Conservation (phyloP, 202 grass and related monocot species). For the Setaria italica region DNA sequence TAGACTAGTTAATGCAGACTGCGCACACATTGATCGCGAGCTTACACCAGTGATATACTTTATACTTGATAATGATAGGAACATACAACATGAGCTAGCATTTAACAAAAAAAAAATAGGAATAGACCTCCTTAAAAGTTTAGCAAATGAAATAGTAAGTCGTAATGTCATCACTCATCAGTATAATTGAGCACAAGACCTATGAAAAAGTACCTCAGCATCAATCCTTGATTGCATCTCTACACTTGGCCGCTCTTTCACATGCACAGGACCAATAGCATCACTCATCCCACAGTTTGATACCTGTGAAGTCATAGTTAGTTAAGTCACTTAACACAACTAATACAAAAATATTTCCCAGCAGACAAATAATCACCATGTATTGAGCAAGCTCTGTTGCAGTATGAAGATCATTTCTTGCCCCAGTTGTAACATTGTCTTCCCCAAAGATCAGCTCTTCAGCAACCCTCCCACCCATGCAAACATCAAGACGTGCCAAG, state of each 20-base stretch:
- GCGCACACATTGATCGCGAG: conserved; percentile 12
- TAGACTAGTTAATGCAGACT: conserved; percentile 18
- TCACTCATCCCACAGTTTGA: conserved; percentile 99
- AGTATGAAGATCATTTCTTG: conserved; percentile 93
- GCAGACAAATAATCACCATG: conserved; percentile 70
- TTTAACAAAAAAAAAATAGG: not conserved
- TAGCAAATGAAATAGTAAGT: conserved; percentile 6
- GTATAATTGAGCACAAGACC: not conserved
- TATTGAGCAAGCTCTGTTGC: conserved; percentile 98
- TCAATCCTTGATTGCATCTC: conserved; percentile 99
- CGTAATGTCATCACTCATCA: not conserved
- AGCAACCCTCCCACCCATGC: conserved; percentile 97
- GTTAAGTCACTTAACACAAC: conserved; percentile 38
- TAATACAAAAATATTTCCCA: conserved; percentile 21
- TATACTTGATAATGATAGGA: conserved; percentile 24
- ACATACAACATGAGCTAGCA: conserved; percentile 16
- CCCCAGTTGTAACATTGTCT: conserved; percentile 94
- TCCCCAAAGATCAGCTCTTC: conserved; percentile 99
- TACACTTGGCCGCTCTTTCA: conserved; percentile 84
- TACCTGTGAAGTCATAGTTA: conserved; percentile 62
- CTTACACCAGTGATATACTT: conserved; percentile 30
- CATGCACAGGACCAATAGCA: conserved; percentile 88
- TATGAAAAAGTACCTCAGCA: conserved; percentile 68
- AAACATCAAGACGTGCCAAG: conserved; percentile 95
- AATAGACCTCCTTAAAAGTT: conserved; percentile 12